Base-by-base conservation (phyloP, 1,284 basidiomycete genomes). In the Stygiomarasmius scandens region DNA sequence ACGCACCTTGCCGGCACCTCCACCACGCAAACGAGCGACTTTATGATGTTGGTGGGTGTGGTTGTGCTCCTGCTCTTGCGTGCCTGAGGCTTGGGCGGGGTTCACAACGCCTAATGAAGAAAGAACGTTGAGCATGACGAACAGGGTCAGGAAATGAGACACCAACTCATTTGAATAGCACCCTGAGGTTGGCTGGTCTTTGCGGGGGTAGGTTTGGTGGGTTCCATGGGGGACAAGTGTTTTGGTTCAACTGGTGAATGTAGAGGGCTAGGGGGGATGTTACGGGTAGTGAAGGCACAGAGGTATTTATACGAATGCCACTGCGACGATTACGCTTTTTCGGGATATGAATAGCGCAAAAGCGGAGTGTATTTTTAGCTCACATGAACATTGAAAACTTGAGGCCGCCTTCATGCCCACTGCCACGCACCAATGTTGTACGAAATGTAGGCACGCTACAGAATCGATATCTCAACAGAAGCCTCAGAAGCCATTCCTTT, bases 11-110 rank as follows among this genome's bases (percentile, higher is more conserved):
- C 67, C 84, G 27, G 81, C 85, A 53, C 85, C 85, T 67, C 82
- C 85, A 61, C 85, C 86, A 58, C 85, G 80, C 54, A 86, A 67
- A 56, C 85, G 79, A 50, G 76, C 75, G 5, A 80, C 79, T 41
- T 60, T 50, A 43, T 69, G 67, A 43, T 71, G 67, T 8, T 69
- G 62, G 52, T 46, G 52, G 25, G 61, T 57, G 20, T 61, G 54
- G 47, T 58, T 56, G 27, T 67, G 63, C 48, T 71, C 53, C 38
- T 73, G 54, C 61, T 32, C 29, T 32, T 67, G 56, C 55, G 68
- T 59, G 52, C 61, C 61, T 41, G 69, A 63, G 23, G 66, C 53
- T 25, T 70, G 60, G 23, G 74, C 69, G 6, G 74, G 72, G 63
- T 73, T 76, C 71, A 79, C 74, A 20, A 74, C 70, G 63, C 67